These are phyloP conservation scores for Harringtonia lauricola DNA, from an alignment of 2,329 filamentous ascomycete genomes.

Conservation along the genomic window DNA sequence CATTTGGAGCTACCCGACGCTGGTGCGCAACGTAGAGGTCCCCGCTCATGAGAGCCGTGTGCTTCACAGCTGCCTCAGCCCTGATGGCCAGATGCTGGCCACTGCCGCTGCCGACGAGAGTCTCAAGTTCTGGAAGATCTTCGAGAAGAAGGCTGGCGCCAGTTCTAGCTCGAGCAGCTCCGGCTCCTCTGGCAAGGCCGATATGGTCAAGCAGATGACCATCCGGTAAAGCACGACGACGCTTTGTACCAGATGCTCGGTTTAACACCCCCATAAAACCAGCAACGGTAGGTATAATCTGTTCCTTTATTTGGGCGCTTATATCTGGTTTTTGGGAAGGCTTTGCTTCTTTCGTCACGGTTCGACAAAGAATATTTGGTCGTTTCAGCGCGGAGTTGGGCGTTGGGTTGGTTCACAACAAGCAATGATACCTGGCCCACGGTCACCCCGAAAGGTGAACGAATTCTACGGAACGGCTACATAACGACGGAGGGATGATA, in stretches of 20 bases:
- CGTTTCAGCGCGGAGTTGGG: conserved; percentile 41
- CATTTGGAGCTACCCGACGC: conserved; percentile 97
- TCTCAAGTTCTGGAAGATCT: conserved; percentile 99
- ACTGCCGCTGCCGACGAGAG: conserved; percentile 86
- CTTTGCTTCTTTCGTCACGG: conserved; percentile 7
- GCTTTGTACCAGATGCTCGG: conserved; percentile 10
- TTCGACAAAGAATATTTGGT: conserved; percentile 6
- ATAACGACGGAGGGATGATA: too few species aligned
- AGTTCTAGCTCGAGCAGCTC: conserved; percentile 53
- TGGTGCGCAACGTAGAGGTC: conserved; percentile 96
- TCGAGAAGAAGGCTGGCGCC: conserved; percentile 89
- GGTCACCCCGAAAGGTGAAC: background rate
- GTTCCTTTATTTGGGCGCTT: conserved; percentile 2
- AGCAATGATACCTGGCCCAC: background rate
- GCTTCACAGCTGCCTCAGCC: conserved; percentile 91
- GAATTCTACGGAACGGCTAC: background rate
- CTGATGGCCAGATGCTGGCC: conserved; percentile 94
- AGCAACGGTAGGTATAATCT: conserved; percentile 34
- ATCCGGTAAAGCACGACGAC: conserved; percentile 51
- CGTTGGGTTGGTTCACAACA: conserved; percentile 16
- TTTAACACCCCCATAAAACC: conserved; percentile 7
- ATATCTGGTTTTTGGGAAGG: conserved; percentile 10
- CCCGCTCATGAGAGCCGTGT: conserved; percentile 95
- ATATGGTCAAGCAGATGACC: conserved; percentile 91
- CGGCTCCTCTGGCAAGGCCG: conserved; percentile 64